Conservation (phyloP, 129 eudicot genomes). For the Dittrichia graveolens region DNA sequence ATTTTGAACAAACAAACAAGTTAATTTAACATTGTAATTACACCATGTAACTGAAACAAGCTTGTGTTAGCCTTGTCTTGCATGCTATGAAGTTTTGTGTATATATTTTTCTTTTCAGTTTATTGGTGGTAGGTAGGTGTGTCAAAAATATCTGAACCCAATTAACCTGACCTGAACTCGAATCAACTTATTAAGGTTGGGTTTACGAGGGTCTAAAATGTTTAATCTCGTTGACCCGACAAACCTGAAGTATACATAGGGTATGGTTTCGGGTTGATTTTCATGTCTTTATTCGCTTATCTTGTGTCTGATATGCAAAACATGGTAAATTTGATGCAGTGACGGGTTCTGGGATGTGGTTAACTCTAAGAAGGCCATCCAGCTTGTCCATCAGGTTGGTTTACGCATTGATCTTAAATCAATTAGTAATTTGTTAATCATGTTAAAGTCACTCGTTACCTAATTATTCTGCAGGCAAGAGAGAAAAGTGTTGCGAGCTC, state of each 20-base stretch:
- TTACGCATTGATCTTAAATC: background rate
- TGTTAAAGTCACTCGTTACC: slow-evolving; percentile 8
- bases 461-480: slow-evolving; percentile 43
- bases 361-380: slow-evolving; percentile 75
- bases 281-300: too few relatives aligned
- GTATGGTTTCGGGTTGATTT: too few relatives aligned
- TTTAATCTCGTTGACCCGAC: too few relatives aligned
- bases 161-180: too few relatives aligned
- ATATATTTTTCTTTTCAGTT: background rate
- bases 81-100: background rate
- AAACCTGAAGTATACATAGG: too few relatives aligned
- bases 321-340: slow-evolving; percentile 45
- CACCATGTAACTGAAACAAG: background rate
- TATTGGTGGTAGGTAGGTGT: background rate
- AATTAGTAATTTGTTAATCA: background rate
- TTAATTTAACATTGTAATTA: background rate
- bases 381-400: slow-evolving; percentile 79
- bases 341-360: slow-evolving; percentile 99
- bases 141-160: too few relatives aligned
- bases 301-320: background rate
- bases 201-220: too few relatives aligned
- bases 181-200: too few relatives aligned
- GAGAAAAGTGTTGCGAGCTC: slow-evolving; percentile 38
- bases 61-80: background rate
- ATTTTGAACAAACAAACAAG: background rate